These are phyloP conservation scores for Phytophthora rubi DNA, from an alignment of 352 stramenopile genomes.

Conservation along the genomic window DNA sequence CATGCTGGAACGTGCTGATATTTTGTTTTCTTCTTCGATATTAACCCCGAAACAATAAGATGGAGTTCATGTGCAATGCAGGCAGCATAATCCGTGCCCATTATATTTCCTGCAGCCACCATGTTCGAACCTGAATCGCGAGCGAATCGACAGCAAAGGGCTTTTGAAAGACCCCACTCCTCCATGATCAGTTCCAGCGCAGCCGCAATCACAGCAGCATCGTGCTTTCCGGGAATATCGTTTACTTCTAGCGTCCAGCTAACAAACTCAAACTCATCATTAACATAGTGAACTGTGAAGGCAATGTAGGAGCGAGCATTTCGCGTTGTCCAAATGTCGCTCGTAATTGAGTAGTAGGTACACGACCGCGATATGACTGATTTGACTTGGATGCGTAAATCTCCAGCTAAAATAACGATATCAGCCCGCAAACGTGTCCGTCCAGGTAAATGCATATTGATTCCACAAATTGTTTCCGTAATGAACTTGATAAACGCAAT, in stretches of 20 bases:
- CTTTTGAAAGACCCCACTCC: slow-evolving; percentile 4
- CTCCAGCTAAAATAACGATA: neutral
- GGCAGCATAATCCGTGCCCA: neutral
- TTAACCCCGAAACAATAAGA: slow-evolving; percentile 5
- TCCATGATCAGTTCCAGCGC: slow-evolving; percentile 9
- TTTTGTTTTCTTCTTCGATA: slow-evolving; percentile 8
- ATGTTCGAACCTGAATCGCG: slow-evolving; percentile 20
- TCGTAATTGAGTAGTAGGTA: slow-evolving; percentile 16
- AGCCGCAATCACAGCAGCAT: slow-evolving; percentile 9
- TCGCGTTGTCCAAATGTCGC: slow-evolving; percentile 23
- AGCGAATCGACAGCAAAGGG: slow-evolving; percentile 4
- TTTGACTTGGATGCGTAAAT: neutral
- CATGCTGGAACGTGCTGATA: neutral
- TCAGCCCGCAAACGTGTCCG: neutral
- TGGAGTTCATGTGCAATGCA: slow-evolving; percentile 22
- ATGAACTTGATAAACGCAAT: slow-evolving; percentile 14
- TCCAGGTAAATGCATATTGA: neutral
- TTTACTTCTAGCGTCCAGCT: slow-evolving; percentile 15
- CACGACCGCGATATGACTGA: slow-evolving; percentile 5
- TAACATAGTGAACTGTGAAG: slow-evolving; percentile 21
- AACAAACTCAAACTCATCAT: neutral
- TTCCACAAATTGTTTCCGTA: slow-evolving; percentile 2
- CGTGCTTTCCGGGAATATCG: slow-evolving; percentile 14
- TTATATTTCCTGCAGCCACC: slow-evolving; percentile 7
- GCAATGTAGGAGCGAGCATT: slow-evolving; percentile 17